Base-by-base conservation (phyloP, 2,329 filamentous ascomycete genomes). In the Scytalidium lignicola region DNA sequence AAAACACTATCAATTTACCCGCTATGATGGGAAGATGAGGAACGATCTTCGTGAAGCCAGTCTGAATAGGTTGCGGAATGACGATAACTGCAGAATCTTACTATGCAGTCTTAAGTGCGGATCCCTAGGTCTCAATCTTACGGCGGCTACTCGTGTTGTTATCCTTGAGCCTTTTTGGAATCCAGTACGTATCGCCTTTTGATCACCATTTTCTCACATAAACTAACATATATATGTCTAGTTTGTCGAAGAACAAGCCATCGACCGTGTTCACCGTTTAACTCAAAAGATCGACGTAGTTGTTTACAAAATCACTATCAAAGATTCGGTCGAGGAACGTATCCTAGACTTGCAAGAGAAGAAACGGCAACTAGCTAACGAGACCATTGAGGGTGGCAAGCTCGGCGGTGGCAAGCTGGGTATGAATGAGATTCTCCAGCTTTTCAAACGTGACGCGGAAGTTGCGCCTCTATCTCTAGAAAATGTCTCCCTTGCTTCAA, bases 121-220 rank as follows among this genome's bases (percentile, higher is more conserved):
- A 55, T 91, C 89, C 44, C 70, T 99, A 42, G 93, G 93, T 2
- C 80, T 99, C 22, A 99, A 99, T 67, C 74, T 99, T 47, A 99
- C 93, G 6, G 93, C 91, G 0, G 93, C 93, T 9, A 93, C 87
- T 54, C 80, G 93, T 17, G 93, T 99, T 3, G 84, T 99, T 46
- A 95, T 99, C 58, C 76, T 99, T 41, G 93, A 99, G 68, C 93
- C 93, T 0, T 99, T 99, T 69, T 99, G 93, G 93, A 99, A 99
- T 67, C 93, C 90, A 2, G 58, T 61, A 58, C 51, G 51, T 50
- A 17, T 7, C 19, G 41, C 19, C 21, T 29, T 10, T 23, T 17
- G 29, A 49, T 3, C 50, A 57, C 12, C 20, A 32, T 32, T 46
- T 41, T 22, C n/a, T 17, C 19, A 20, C 39, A 39, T 1, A 26